These are phyloP conservation scores for Herpetospermum pedunculosum DNA, from an alignment of 306 rosid genomes.

Conservation along the genomic window DNA sequence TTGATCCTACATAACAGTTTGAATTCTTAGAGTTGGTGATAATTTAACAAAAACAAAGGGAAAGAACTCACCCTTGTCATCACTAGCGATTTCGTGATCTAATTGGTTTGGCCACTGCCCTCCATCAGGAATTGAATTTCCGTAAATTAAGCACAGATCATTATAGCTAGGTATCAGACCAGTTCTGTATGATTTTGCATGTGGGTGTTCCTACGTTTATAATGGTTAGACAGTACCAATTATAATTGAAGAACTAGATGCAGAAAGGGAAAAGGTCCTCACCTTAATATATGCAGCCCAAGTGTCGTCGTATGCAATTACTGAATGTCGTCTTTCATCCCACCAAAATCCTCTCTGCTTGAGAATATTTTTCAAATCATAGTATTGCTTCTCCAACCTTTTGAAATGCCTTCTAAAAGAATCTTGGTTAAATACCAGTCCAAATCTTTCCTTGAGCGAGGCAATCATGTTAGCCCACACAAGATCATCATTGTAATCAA, in stretches of 20 bases:
- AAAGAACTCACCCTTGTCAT: slow-evolving; percentile 20
- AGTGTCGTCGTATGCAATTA: slow-evolving; percentile 28
- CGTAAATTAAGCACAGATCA: slow-evolving; percentile 47
- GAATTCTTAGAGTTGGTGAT: background rate
- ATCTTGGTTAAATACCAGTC: slow-evolving; percentile 21
- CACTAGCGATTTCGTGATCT: slow-evolving; percentile 14
- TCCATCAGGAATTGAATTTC: slow-evolving; percentile 22
- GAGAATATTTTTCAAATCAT: slow-evolving; percentile 32
- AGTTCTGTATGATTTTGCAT: slow-evolving; percentile 27
- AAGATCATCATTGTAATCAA: slow-evolving; percentile 21
- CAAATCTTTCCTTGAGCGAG: slow-evolving; percentile 39
- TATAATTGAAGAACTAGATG: background rate
- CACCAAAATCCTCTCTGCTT: slow-evolving; percentile 36
- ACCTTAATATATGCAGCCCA: slow-evolving; percentile 50
- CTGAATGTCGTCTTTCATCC: slow-evolving; percentile 38
- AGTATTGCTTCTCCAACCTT: slow-evolving; percentile 32
- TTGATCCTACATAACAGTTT: background rate
- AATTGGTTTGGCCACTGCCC: slow-evolving; percentile 3
- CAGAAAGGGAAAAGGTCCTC: slow-evolving; percentile 13
- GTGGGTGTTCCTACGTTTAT: slow-evolving; percentile 34
- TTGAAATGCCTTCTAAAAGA: slow-evolving; percentile 21
- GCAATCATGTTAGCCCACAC: slow-evolving; percentile 23
- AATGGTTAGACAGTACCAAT: slow-evolving; percentile 12
- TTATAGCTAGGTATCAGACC: slow-evolving; percentile 31
- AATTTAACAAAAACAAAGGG: background rate